Conservation (phyloP, 106 monocot genomes). For the Dendrobium huoshanense region DNA sequence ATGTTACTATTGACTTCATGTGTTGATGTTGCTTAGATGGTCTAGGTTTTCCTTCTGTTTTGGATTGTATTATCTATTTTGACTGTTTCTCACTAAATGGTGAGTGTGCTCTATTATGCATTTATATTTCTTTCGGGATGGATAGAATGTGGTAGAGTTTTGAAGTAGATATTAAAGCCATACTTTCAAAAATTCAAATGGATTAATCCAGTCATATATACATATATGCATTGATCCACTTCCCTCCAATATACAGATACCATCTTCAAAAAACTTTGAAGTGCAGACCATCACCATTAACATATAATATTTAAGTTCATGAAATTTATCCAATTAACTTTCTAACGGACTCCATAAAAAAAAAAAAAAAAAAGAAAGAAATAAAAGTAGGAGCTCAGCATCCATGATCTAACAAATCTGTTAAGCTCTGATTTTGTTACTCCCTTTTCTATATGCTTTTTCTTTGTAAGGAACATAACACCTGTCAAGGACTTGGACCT, state of each 20-base stretch:
- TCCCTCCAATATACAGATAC: too few relatives aligned
- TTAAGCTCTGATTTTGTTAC: not conserved
- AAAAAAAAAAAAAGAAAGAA: too few relatives aligned
- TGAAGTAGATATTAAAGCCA: not conserved
- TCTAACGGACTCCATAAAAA: not conserved
- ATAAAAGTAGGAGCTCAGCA: too few relatives aligned
- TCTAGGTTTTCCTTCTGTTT: slow-evolving; percentile 1
- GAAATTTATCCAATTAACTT: not conserved
- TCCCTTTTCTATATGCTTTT: not conserved
- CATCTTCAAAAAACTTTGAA: not conserved
- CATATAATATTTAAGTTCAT: not conserved
- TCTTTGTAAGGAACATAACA: not conserved
- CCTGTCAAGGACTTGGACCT: not conserved
- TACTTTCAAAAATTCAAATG: not conserved
- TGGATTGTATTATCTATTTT: not conserved
- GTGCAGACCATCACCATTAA: not conserved
- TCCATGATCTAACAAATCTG: not conserved
- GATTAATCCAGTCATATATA: not conserved
- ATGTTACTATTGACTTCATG: not conserved
- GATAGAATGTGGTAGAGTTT: not conserved
- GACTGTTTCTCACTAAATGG: not conserved
- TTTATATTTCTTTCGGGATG: not conserved
- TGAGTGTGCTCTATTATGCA: not conserved
- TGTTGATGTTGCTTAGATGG: not conserved
- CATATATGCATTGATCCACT: not conserved